phyloP scores from a whole-genome alignment of 2,329 filamentous ascomycete species.

The Monilinia fructicola region DNA sequence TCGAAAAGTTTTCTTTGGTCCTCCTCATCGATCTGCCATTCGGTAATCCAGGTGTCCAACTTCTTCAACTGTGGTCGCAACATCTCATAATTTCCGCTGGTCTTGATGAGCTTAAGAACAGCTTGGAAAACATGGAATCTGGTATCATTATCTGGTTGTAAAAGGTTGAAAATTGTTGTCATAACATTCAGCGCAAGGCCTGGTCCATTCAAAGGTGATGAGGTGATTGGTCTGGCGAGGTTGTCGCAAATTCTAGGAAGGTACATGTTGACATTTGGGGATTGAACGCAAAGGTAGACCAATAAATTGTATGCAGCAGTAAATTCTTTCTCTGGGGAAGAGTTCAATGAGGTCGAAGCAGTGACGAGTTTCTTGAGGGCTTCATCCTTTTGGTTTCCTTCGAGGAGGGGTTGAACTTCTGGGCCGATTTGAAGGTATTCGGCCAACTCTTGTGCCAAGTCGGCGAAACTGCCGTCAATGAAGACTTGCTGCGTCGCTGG shows the following conservation, averaged over 20 bases:
- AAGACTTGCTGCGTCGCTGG: slow-evolving; percentile 53
- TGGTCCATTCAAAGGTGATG: slow-evolving; percentile 80
- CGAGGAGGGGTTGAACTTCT: slow-evolving; percentile 70
- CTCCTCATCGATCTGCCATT: slow-evolving; percentile 81
- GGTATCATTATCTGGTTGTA: slow-evolving; percentile 71
- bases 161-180: slow-evolving; percentile 94
- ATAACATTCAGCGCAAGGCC: slow-evolving; percentile 86
- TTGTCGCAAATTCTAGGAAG: slow-evolving; percentile 86
- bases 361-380: slow-evolving; percentile 86
- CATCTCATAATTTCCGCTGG: slow-evolving; percentile 74
- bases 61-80: slow-evolving; percentile 81
- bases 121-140: slow-evolving; percentile 89
- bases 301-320: slow-evolving; percentile 95
- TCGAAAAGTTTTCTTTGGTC: slow-evolving; percentile 83
- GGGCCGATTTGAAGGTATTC: slow-evolving; percentile 79
- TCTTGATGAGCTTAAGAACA: slow-evolving; percentile 79
- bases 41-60: slow-evolving; percentile 75
- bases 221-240: slow-evolving; percentile 81
- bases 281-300: slow-evolving; percentile 87
- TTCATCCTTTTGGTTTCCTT: slow-evolving; percentile 74
- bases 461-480: slow-evolving; percentile 90
- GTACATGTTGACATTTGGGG: slow-evolving; percentile 79
- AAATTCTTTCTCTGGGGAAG: slow-evolving; percentile 93
- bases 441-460: slow-evolving; percentile 91
- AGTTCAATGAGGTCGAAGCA: slow-evolving; percentile 74